Base-by-base conservation (phyloP, 106 monocot species). In the Cymbidium sinense region DNA sequence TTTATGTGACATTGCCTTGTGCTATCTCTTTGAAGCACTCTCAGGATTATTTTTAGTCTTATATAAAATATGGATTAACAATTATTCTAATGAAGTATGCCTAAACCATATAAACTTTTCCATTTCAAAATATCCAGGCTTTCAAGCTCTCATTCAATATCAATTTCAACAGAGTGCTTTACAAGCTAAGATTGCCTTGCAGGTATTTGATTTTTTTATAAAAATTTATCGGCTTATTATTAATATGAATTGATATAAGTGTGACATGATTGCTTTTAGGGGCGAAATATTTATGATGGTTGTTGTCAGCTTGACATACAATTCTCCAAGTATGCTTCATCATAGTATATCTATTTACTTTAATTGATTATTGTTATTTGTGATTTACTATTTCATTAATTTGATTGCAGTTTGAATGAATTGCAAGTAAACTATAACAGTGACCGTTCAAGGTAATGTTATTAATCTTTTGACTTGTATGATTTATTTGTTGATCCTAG, bases 261-360 rank as follows among this genome's bases (percentile, higher is more conserved):
- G 25, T 64, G 19, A 17, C 44, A 31, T 83, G 36, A 12, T 80
- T 54, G 7, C 35, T 44, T 81, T 25, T 64, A 96, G 96, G 93
- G 89, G 15, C 90, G 96, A 39, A 96, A 91, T 77, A 93, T 96
- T 73, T 96, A 96, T 85, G 96, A 96, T 83, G 96, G 93, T 75
- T 96, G 96, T 79, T 96, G 96, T 79, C 96, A 96, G 74, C 89
- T 96, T 79, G 96, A 96, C 82, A 91, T 96, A 77, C 93, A 93
- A 43, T 96, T 85, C 77, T 96, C 96, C 43, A 96, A 96, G 96
- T 96, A 83, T 73, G 79, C 28, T 77, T 41, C 28, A 54, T 33
- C 34, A n/a, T 21, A 30, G 8, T 43, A 7, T 58, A 64, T 64
- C 10, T 79, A 5, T 70, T 10, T 77, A 4, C 28, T 76, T 50